phyloP scores from a whole-genome alignment of 495 filamentous ascomycete species.

The Penicillium malachiteum region DNA sequence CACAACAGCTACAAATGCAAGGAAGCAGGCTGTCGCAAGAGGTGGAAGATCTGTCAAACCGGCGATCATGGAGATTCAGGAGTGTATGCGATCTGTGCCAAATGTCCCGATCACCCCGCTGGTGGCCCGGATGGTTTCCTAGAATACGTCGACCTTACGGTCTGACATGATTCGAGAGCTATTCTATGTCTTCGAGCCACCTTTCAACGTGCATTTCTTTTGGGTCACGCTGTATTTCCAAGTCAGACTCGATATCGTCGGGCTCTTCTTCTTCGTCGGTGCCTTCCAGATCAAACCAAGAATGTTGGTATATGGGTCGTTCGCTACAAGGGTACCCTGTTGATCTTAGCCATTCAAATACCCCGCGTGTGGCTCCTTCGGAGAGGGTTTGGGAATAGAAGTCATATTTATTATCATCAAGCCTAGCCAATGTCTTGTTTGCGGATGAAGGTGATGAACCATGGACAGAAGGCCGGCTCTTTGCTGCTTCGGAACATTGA shows the following conservation, averaged over 20 bases:
- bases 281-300: conserved; percentile 29
- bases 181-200: conserved; percentile 8
- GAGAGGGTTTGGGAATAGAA: conserved; percentile 5
- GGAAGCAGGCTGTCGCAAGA: conserved; percentile 5
- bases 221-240: not conserved
- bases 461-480: conserved; percentile 14
- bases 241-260: conserved; percentile 7
- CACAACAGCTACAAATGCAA: conserved; percentile 9
- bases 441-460: conserved; percentile 3
- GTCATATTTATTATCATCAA: conserved; percentile 9
- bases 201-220: conserved; percentile 4
- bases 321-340: conserved; percentile 15
- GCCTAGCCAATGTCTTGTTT: not conserved
- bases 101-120: conserved; percentile 4
- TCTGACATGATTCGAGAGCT: conserved; percentile 2
- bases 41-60: conserved; percentile 8
- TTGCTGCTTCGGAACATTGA: conserved; percentile 8
- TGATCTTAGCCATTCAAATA: conserved; percentile 19
- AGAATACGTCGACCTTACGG: conserved; percentile 7
- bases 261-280: conserved; percentile 21
- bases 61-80: conserved; percentile 8
- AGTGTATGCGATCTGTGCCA: conserved; percentile 5
- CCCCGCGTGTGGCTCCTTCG: conserved; percentile 10
- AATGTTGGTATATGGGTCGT: conserved; percentile 27
- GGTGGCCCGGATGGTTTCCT: conserved; percentile 6